These are phyloP conservation scores for Ascochyta viciae-villosae DNA, from an alignment of 2,329 filamentous ascomycete species.

Conservation along the genomic window DNA sequence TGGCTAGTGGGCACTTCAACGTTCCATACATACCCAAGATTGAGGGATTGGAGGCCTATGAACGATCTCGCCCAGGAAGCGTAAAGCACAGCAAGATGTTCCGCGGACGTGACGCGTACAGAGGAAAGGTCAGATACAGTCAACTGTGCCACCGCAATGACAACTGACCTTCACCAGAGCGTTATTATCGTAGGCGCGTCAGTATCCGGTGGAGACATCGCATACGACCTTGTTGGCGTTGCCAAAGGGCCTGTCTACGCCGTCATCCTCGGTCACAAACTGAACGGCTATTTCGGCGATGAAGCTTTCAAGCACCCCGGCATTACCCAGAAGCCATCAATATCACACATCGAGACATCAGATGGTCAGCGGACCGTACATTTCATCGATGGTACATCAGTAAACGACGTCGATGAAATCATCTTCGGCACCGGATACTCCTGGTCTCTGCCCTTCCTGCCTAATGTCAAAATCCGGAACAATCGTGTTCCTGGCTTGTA, in stretches of 20 bases:
- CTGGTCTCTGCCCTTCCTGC: slow-evolving; percentile 67
- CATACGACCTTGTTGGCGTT: slow-evolving; percentile 58
- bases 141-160: not conserved
- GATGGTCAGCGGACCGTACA: slow-evolving; percentile 56
- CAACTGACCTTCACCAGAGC: slow-evolving; percentile 48
- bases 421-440: slow-evolving; percentile 73
- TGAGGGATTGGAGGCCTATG: slow-evolving; percentile 58
- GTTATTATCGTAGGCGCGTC: slow-evolving; percentile 70
- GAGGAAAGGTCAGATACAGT: slow-evolving; percentile 51
- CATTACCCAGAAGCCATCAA: slow-evolving; percentile 58
- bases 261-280: slow-evolving; percentile 61
- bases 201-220: slow-evolving; percentile 70
- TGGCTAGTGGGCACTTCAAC: slow-evolving; percentile 67
- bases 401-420: slow-evolving; percentile 65
- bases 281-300: slow-evolving; percentile 64
- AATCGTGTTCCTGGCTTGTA: slow-evolving; percentile 65
- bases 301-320: slow-evolving; percentile 66
- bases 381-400: slow-evolving; percentile 62
- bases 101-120: slow-evolving; percentile 55
- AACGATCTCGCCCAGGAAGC: slow-evolving; percentile 56
- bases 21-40: slow-evolving; percentile 64
- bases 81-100: slow-evolving; percentile 65
- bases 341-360: slow-evolving; percentile 51
- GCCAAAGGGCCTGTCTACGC: slow-evolving; percentile 60
- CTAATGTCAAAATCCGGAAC: slow-evolving; percentile 57